Evolutionary conservation across 2,329 filamentous ascomycete species (phyloP), one percentile per base, ranked within the genome.

Genomic region (Apiospora marii): DNA sequence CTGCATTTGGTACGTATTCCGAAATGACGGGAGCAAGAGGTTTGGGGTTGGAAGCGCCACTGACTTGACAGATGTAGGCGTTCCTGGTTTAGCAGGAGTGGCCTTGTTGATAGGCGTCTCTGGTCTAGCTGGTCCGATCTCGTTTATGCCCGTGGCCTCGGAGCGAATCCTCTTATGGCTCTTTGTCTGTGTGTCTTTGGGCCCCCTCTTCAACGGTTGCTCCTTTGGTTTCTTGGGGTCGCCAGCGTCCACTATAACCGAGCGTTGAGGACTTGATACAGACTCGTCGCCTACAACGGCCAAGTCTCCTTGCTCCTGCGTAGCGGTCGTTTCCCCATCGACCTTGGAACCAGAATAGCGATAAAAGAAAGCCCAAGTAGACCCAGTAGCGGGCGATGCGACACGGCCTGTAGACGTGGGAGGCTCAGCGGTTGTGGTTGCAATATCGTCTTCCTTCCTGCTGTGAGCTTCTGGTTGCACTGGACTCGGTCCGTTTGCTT

Each of bases 311-410:
- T 80, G 78, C 77, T 86, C 88, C 48, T 78, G 83, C 2, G 78
- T 46, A 19, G 74, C 49, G 7, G 73, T 53, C 14, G 78, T 71
- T 68, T 83, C 83, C 0, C 77, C 79, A 4, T 77, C 77, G 13
- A 81, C 76, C 53, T 82, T 84, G 10, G 83, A 80, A 0, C 81
- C 76, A 1, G 85, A 81, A 75, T 92, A 90, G 67, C 87, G 89
- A 19, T 92, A 94, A 93, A 93, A 96, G 76, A 96, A 95, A 0
- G 92, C 93, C 93, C 93, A 96, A 0, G 92, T 93, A 0, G 93
- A 92, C 16, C 89, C 89, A 24, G 86, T 84, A 22, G 87, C 84
- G 6, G 86, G 86, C n/a, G 71, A 82, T 71, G 48, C 72, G 72
- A 64, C 73, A 68, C 64, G 53, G 37, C 75, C 67, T 46, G 78